Evolutionary conservation across 768 basidiomycete species (phyloP).

Genomic region (Lentinus tigrinus): DNA sequence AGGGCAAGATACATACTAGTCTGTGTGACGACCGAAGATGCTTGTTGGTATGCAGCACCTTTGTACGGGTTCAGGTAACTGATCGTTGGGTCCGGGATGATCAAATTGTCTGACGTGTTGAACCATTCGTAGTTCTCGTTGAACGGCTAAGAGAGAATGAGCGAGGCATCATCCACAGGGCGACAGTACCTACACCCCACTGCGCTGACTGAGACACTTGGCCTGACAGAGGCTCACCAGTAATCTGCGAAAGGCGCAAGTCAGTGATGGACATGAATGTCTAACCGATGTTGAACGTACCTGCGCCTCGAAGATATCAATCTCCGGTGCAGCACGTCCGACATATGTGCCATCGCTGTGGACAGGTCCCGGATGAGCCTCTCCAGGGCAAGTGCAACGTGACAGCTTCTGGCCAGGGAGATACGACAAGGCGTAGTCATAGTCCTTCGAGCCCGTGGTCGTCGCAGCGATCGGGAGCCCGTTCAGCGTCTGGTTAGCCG

Average conservation of each 20-base stretch:
- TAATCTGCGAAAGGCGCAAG: conserved; percentile 16
- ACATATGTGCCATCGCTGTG: conserved; percentile 73
- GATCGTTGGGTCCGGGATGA: conserved; percentile 50
- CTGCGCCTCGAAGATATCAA: conserved; percentile 87
- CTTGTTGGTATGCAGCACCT: conserved; percentile 83
- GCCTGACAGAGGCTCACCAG: conserved; percentile 47
- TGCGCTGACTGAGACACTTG: conserved; percentile 86
- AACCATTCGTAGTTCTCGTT: conserved; percentile 71
- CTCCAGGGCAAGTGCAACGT: conserved; percentile 82
- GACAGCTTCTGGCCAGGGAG: conserved; percentile 84
- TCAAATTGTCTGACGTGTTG: conserved; percentile 58
- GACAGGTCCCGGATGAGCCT: conserved; percentile 81
- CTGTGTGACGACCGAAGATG: conserved; percentile 42
- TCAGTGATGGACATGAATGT: conserved; percentile 27
- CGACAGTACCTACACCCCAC: conserved; percentile 57
- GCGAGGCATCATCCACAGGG: neutral
- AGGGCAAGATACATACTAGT: conserved; percentile 27
- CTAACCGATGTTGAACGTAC: conserved; percentile 43
- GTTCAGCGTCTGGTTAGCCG: conserved; percentile 70
- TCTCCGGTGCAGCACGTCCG: conserved; percentile 84
- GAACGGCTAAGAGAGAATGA: conserved; percentile 56
- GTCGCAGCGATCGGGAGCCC: conserved; percentile 64
- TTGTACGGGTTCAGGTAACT: conserved; percentile 63
- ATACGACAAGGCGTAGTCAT: conserved; percentile 53
- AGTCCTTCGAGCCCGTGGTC: conserved; percentile 50